phyloP scores from a whole-genome alignment of 1,284 basidiomycete species.

The Cryptococcus wingfieldii region DNA sequence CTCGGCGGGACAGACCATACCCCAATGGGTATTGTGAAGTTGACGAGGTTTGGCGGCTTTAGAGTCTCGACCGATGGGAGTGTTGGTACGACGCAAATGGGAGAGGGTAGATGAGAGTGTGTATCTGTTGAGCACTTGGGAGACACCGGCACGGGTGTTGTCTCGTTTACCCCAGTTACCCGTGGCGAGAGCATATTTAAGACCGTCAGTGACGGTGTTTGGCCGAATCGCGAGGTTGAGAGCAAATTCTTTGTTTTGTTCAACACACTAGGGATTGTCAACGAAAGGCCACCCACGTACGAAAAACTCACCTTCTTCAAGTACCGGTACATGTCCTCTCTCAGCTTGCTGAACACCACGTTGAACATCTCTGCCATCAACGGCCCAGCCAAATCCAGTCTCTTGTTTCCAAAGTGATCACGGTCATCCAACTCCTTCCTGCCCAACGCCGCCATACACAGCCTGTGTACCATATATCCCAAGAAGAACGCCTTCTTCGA shows the following conservation, averaged over 20 bases:
- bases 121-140: conserved; percentile 97
- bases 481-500: conserved; percentile 99
- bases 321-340: conserved; percentile 94
- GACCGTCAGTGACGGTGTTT: conserved; percentile 94
- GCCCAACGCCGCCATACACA: conserved; percentile 88
- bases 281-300: background rate
- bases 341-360: conserved; percentile 95
- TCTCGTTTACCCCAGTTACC: conserved; percentile 99
- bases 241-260: conserved; percentile 93
- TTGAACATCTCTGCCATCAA: conserved; percentile 92
- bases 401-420: conserved; percentile 99
- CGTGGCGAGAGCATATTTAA: conserved; percentile 96
- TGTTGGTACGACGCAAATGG: conserved; percentile 96
- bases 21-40: conserved; percentile 99
- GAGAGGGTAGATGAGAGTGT: conserved; percentile 98
- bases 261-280: conserved; percentile 68
- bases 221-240: conserved; percentile 88
- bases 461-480: conserved; percentile 99
- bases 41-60: conserved; percentile 99
- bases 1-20: conserved; percentile 98
- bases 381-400: conserved; percentile 92
- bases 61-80: conserved; percentile 94
- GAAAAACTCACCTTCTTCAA: conserved; percentile 73
- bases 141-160: conserved; percentile 96
- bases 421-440: conserved; percentile 95